A percentile compares a stretch with the other conserved stretches of the same genome.
Evolutionary conservation across 441 rosid species (phyloP).

Genomic region (Viola pubescens): DNA sequence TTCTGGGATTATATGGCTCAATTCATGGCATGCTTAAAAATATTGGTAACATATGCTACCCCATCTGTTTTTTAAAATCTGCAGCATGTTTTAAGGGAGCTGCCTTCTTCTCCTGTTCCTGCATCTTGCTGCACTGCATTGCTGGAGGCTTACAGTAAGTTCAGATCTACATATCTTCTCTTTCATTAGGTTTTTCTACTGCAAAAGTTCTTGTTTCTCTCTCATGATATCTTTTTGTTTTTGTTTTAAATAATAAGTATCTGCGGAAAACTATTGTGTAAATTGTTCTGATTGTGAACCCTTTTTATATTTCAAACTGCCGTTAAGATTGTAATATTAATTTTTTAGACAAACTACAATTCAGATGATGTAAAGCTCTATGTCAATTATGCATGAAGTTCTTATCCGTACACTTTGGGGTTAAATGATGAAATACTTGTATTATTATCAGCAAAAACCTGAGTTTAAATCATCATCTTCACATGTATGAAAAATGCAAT

Average conservation of each 20-base stretch:
- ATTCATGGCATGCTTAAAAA: no score
- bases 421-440: not conserved
- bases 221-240: not conserved
- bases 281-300: not conserved
- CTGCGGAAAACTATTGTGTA: not conserved
- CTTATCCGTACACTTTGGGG: not conserved
- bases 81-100: constrained; percentile 95
- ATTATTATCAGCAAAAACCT: not conserved
- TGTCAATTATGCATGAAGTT: constrained; percentile 4
- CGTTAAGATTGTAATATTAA: not conserved
- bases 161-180: constrained; percentile 13
- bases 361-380: not conserved
- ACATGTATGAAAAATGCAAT: not conserved
- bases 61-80: constrained; percentile 23
- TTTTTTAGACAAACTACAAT: not conserved
- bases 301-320: not conserved
- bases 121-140: constrained; percentile 95
- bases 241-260: not conserved
- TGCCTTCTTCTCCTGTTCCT: constrained; percentile 96
- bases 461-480: not conserved
- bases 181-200: not conserved
- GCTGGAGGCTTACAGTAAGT: constrained; percentile 92
- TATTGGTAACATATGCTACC: no score
- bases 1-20: constrained; percentile 13
- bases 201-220: not conserved